Evolutionary conservation across 768 basidiomycete species (phyloP), one percentile per base, ranked within the genome.

Genomic region (Dentipellis sp.): DNA sequence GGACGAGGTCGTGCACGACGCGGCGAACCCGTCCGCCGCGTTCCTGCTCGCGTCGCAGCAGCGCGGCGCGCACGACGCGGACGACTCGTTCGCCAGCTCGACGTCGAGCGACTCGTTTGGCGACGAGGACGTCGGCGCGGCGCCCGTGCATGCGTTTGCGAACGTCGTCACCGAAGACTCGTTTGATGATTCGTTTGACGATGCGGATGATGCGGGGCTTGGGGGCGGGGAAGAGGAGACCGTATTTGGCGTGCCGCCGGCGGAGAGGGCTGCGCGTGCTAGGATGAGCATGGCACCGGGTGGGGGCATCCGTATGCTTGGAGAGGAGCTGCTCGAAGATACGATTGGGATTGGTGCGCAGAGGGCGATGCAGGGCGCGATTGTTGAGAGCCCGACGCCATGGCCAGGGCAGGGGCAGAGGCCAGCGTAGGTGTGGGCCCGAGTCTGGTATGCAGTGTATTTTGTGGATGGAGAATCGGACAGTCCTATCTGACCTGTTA

Each of bases 331-430:
- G 54, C 64, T 86, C 54, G 75, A 85, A 56, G 82, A 86, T 62
- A 85, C 84, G 22, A 77, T 80, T 51, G 82, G 78, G 6, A 79
- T 83, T 58, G 80, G 82, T 11, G 69, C 72, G 4, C 80, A 79
- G 58, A 71, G 81, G 57, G 76, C 74, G 35, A 69, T 69, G 52
- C 72, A 63, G 19, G 78, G 77, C n/a, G 69, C 73, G 23, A 69
- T 81, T 0, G 81, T 82, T 58, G 83, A 87, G 66, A 86, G 77
- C 57, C 86, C 85, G 48, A 87, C 86, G 14, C 86, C 85, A 54
- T 64, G 70, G 67, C 56, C 69, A 16, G 16, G 5, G 40, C 40
- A n/a, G 17, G 40, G 40, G n/a, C n/a, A n/a, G n/a, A n/a, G n/a
- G n/a, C n/a, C n/a, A n/a, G n/a, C n/a, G n/a, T n/a, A n/a, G n/a